Percentiles rank a stretch among this genome's conserved stretches.
Evolutionary conservation across 305 asterid species (phyloP).

Genomic region (Solanum hybrid): DNA sequence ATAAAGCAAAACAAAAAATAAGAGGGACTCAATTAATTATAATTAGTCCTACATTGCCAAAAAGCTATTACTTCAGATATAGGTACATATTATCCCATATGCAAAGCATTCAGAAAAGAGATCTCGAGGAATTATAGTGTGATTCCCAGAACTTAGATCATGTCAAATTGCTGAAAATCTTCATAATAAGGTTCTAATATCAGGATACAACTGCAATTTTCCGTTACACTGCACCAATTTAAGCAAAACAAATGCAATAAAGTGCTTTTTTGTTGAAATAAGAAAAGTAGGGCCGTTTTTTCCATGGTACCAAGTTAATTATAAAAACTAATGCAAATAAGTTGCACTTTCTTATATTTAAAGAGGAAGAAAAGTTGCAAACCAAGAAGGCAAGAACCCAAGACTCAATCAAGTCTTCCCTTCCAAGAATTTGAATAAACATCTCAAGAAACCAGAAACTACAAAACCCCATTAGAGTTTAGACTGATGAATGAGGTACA

Average conservation of each 20-base stretch:
- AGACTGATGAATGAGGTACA: background rate
- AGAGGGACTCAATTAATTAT: background rate
- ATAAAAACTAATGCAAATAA: background rate
- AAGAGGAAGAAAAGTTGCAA: background rate
- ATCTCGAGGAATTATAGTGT: background rate
- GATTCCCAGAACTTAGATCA: background rate
- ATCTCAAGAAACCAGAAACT: background rate
- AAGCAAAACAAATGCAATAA: background rate
- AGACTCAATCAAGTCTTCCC: background rate
- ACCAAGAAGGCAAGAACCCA: background rate
- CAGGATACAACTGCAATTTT: background rate
- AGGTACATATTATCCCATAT: background rate
- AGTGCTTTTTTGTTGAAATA: background rate
- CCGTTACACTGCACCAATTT: background rate
- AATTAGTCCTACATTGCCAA: background rate
- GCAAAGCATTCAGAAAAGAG: background rate
- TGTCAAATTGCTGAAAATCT: background rate
- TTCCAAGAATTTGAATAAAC: background rate
- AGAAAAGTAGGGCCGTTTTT: background rate
- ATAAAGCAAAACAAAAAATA: background rate
- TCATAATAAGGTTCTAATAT: background rate
- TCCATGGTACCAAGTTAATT: background rate
- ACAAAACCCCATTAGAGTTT: background rate
- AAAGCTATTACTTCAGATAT: background rate
- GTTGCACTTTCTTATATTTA: background rate